Percentiles rank a stretch among this genome's conserved stretches.
These are phyloP conservation scores for Dimocarpus longan DNA, from an alignment of 345 rosid species.

Conservation along the genomic window DNA sequence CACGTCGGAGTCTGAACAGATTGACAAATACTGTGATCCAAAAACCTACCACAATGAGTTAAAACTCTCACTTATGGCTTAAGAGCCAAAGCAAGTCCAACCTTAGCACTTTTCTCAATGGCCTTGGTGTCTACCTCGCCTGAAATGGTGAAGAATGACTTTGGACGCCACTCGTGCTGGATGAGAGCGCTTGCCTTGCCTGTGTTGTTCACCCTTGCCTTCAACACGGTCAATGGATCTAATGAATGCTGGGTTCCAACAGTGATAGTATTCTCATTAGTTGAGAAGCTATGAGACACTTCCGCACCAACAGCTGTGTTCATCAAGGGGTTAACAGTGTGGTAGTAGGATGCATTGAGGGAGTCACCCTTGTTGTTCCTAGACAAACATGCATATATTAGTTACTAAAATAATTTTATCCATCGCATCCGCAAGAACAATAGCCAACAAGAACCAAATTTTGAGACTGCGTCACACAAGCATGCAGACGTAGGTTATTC, in stretches of 20 bases:
- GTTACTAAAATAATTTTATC: background rate
- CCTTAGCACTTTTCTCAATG: conserved; percentile 78
- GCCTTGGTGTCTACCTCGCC: conserved; percentile 93
- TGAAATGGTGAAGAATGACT: conserved; percentile 66
- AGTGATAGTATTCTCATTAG: conserved; percentile 70
- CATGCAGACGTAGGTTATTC: background rate
- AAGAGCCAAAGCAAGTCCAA: conserved; percentile 85
- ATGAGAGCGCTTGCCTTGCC: conserved; percentile 76
- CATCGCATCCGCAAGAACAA: background rate
- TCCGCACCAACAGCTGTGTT: conserved; percentile 86
- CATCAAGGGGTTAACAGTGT: conserved; percentile 55
- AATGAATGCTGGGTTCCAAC: conserved; percentile 72
- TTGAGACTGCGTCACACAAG: conserved; percentile 35
- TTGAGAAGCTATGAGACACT: conserved; percentile 71
- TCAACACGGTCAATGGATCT: conserved; percentile 77
- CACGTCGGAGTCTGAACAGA: conserved; percentile 22
- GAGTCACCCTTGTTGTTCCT: conserved; percentile 87
- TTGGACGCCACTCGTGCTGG: conserved; percentile 95
- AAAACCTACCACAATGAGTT: conserved; percentile 10
- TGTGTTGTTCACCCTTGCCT: conserved; percentile 72
- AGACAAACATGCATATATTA: conserved; percentile 6
- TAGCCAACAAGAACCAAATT: background rate
- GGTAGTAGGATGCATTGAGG: conserved; percentile 75
- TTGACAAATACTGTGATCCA: conserved; percentile 20
- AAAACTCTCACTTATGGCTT: conserved; percentile 53